phyloP scores from a whole-genome alignment of 2,329 filamentous ascomycete species.

The Botrytis porri region DNA sequence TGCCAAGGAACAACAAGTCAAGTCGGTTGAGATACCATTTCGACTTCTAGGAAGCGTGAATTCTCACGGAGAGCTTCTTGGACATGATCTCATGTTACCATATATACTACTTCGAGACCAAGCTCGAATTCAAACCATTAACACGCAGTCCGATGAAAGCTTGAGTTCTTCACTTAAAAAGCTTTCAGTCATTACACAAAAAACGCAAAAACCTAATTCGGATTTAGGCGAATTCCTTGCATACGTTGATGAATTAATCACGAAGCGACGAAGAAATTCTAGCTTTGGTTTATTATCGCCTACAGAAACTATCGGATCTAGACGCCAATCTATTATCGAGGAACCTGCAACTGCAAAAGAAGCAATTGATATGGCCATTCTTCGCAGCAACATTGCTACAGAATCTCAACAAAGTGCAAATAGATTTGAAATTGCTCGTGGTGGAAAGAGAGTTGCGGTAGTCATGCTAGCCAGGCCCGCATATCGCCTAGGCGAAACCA shows the following conservation, averaged over 20 bases:
- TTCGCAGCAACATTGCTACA: conserved; percentile 70
- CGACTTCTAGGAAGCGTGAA: conserved; percentile 92
- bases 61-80: conserved; percentile 79
- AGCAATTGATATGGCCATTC: conserved; percentile 85
- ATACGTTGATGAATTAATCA: conserved; percentile 74
- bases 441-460: conserved; percentile 86
- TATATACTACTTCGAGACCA: conserved; percentile 86
- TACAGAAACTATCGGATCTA: conserved; percentile 55
- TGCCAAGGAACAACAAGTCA: conserved; percentile 75
- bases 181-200: conserved; percentile 33
- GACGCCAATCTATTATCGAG: conserved; percentile 53
- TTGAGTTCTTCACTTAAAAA: conserved; percentile 20
- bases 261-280: conserved; percentile 53
- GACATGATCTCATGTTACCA: conserved; percentile 91
- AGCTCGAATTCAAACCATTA: conserved; percentile 47
- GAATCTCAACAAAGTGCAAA: conserved; percentile 79
- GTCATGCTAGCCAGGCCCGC: conserved; percentile 85
- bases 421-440: conserved; percentile 90
- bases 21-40: conserved; percentile 89
- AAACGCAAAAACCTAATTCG: conserved; percentile 33
- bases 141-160: conserved; percentile 24
- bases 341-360: conserved; percentile 69
- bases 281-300: conserved; percentile 68
- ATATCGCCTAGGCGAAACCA: conserved; percentile 83
- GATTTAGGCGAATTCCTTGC: conserved; percentile 64